Evolutionary conservation across 331 rosid species (phyloP), one percentile per base, ranked within the genome.

Genomic region (Pyracantha coccinea): DNA sequence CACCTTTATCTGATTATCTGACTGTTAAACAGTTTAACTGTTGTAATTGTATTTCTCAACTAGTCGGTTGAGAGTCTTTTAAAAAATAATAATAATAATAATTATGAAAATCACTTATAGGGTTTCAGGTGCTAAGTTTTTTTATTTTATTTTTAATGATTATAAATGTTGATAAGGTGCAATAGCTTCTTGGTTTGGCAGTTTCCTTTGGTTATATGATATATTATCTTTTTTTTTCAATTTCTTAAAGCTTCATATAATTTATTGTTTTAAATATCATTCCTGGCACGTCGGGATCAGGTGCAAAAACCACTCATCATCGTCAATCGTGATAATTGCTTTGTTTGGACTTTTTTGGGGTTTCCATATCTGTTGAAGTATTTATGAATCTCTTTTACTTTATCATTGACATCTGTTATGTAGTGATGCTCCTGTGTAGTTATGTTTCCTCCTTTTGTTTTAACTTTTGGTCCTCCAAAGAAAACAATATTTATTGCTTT

Each of bases 401-500:
- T 9, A 31, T 9, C 33, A 62, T 54, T 71, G 54, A 55, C 25
- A 23, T 58, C 17, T 7, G 45, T 57, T 21, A 28, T 16, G 20
- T 2, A 27, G 4, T 60, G 8, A 15, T 29, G 10, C 44, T 63
- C 32, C 19, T 9, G 3, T 50, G 17, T 50, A 50, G 57, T 50
- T 11, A 14, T 32, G 52, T 25, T 21, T 20, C 6, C 16, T 20
- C 24, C 35, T 53, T 33, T 32, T 32, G 52, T 31, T 20, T 8
- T 4, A 32, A 35, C 14, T 14, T 71, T 72, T 61, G 59, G 66
- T 54, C n/a, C 12, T 66, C 71, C 17, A 8, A 54, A 53, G 41
- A 67, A 54, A 17, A 50, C 32, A 25, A 73, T 31, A 53, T 58
- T 77, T 75, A 68, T 67, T 71, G 58, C 81, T 60, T 45, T 53